These are phyloP conservation scores for Geosmithia putterillii DNA, from an alignment of 2,329 filamentous ascomycete species.

Conservation along the genomic window DNA sequence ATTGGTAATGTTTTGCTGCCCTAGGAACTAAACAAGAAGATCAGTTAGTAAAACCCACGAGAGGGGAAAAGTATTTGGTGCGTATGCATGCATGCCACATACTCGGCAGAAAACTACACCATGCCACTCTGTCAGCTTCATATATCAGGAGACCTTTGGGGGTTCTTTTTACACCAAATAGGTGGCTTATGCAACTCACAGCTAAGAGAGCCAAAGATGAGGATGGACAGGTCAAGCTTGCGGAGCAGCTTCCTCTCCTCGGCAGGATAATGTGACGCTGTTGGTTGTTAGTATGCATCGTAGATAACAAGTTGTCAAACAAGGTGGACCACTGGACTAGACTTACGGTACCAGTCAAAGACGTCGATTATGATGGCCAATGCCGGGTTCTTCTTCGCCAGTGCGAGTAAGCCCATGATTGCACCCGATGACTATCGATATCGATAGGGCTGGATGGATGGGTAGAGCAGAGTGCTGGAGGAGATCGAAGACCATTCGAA, in stretches of 20 bases:
- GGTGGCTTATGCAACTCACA: conserved; percentile 6
- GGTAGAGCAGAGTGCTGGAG: neutral
- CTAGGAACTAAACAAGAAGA: conserved; percentile 1
- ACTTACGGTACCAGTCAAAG: conserved; percentile 15
- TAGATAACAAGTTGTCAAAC: no score
- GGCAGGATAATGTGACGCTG: conserved; percentile 10
- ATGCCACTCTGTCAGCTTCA: neutral
- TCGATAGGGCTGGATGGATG: neutral
- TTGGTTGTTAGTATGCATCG: conserved; percentile 3
- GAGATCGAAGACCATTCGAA: no score
- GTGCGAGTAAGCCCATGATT: conserved; percentile 4
- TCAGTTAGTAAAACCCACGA: neutral
- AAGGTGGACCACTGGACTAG: conserved; percentile 1
- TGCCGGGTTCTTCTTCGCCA: conserved; percentile 10
- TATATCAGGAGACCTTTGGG: no score
- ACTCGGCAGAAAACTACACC: conserved; percentile 5
- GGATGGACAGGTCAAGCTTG: conserved; percentile 13
- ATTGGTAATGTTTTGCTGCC: conserved; percentile 15
- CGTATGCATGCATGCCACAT: neutral
- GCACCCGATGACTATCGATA: neutral
- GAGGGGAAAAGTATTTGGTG: neutral
- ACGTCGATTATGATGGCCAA: conserved; percentile 12
- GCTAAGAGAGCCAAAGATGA: conserved; percentile 10
- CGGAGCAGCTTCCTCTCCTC: conserved; percentile 12
- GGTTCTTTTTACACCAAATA: no score